Conservation (phyloP, 202 grass and related monocot genomes). For the Zizania palustris region DNA sequence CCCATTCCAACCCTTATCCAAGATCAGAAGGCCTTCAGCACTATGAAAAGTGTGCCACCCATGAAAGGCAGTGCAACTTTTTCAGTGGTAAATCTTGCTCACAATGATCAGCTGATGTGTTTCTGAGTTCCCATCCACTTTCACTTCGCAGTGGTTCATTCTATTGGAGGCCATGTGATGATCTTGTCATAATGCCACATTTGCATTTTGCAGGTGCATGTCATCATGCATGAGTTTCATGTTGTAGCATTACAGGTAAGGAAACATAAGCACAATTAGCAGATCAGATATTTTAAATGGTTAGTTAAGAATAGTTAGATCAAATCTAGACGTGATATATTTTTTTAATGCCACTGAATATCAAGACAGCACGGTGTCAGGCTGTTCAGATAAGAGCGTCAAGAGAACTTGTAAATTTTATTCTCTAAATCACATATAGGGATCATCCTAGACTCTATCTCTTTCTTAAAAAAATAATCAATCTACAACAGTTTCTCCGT, state of each 20-base stretch:
- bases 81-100: neutral
- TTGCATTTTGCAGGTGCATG: constrained; percentile 6
- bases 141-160: neutral
- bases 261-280: neutral
- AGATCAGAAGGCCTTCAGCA: neutral
- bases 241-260: neutral
- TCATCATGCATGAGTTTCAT: neutral
- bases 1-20: neutral
- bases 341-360: neutral
- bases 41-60: neutral
- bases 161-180: no score
- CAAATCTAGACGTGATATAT: no score
- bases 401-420: no score
- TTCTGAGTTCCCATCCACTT: neutral
- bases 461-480: no score
- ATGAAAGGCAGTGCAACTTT: neutral
- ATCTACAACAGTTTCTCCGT: no score
- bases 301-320: no score
- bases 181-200: neutral
- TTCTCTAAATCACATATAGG: no score
- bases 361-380: neutral
- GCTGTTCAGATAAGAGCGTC: constrained; percentile 3
- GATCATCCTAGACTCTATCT: no score
- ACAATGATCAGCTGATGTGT: neutral
- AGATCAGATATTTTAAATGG: no score